Percentiles rank a stretch among this genome's conserved stretches.
Evolutionary conservation across 164 flowering plant species (phyloP).

Genomic region (Tinospora cordifolia): DNA sequence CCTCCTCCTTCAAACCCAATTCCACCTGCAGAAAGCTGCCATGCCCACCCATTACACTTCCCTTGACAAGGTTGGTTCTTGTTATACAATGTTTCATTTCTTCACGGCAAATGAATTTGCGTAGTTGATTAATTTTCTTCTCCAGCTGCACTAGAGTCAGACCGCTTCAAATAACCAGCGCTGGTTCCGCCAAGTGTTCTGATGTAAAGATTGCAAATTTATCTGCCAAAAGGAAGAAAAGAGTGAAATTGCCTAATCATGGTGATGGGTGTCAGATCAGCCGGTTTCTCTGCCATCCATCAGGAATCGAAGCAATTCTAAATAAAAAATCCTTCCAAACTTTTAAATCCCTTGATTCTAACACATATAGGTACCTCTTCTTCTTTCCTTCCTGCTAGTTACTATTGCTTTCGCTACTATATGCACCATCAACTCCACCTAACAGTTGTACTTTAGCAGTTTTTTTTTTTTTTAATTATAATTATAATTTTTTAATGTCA

Average conservation of each 20-base stretch:
- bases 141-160: constrained; percentile 8
- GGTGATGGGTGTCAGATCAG: constrained; percentile 27
- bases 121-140: too few species aligned
- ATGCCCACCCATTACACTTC: background rate
- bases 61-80: background rate
- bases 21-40: too few species aligned
- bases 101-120: too few species aligned
- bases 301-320: constrained; percentile 54
- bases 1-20: too few species aligned
- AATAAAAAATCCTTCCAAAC: constrained; percentile 47
- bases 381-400: background rate
- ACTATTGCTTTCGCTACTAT: background rate
- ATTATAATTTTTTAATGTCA: too few species aligned
- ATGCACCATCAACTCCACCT: background rate
- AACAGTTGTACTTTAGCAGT: background rate
- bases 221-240: constrained; percentile 43
- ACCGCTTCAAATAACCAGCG: constrained; percentile 17
- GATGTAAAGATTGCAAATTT: constrained; percentile 44
- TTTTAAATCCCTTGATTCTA: constrained; percentile 40
- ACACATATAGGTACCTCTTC: constrained; percentile 44
- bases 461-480: too few species aligned
- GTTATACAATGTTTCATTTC: too few species aligned
- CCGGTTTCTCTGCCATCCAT: constrained; percentile 53
- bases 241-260: constrained; percentile 39
- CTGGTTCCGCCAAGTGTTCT: constrained; percentile 16